Base-by-base conservation (phyloP, 176 grass and related monocot genomes). In the Musa beccarii region DNA sequence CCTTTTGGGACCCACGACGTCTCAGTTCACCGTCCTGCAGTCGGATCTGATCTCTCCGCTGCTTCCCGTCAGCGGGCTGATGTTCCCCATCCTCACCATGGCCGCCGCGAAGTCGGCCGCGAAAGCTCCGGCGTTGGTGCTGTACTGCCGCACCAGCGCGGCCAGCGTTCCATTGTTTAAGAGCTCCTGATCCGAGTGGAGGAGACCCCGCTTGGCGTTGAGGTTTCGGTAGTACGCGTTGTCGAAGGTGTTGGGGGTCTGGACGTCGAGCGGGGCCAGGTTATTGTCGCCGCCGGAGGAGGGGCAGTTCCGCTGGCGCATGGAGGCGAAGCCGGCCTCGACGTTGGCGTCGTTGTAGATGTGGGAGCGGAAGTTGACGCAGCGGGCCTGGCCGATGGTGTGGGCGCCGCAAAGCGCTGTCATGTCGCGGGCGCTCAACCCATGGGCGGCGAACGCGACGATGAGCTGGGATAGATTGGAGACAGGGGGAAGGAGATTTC, bases 341-440 rank as follows among this genome's bases (percentile, higher is more conserved):
- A 70, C 11, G 49, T 70, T 9, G 68, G 68, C 8, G 68, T 70
- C 68, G 68, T 21, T 51, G 68, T 21, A 11, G 68, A 70, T 51
- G 68, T 70, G 68, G 43, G 17, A 10, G 34, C 68, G 68, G 68
- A 70, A 70, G 68, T 52, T 70, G 43, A 70, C 29, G 49, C 68
- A 70, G 68, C 68, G 68, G 68, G 68, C 68, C 43, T 22, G 68
- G 68, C 49, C 68, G 68, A 70, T 52, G 68, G 68, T 70, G 68
- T 70, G 68, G 43, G 68, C 68, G 43, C 68, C 68, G 68, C 49
- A 51, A 19, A 70, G 68, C 34, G 43, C 68, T 49, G 68, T 70
- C 43, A 70, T 50, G 68, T 70, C 68, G 43, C 68, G 17, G 68
- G 68, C 29, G 68, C 5, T 70, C 43, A 70, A 49, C 17, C 68